These are phyloP conservation scores for Pseudopyricularia cyperi DNA, from an alignment of 2,329 filamentous ascomycete species.

Conservation along the genomic window DNA sequence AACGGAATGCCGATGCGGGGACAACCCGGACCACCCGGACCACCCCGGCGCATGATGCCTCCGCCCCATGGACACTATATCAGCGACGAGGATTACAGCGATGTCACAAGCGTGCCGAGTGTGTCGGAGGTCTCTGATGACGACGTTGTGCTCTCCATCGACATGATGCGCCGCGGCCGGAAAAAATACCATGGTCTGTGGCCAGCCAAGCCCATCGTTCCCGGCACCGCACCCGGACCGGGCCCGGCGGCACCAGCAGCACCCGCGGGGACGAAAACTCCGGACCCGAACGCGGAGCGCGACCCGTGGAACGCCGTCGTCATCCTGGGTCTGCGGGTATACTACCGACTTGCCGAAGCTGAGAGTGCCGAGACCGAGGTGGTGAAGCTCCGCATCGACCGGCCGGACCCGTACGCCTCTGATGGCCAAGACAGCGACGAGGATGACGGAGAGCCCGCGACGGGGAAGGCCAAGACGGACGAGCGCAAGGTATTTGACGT, in stretches of 20 bases:
- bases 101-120: conserved; percentile 10
- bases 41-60: not conserved
- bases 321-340: conserved; percentile 46
- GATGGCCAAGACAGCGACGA: conserved; percentile 20
- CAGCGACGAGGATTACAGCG: conserved; percentile 5
- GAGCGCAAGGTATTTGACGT: not conserved
- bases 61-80: not conserved
- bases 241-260: not conserved
- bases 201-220: not conserved
- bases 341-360: conserved; percentile 26
- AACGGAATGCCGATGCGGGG: not conserved
- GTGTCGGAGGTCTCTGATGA: conserved; percentile 12
- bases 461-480: conserved; percentile 4
- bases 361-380: conserved; percentile 6
- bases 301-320: conserved; percentile 51
- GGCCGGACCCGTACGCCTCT: conserved; percentile 11
- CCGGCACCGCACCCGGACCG: not conserved
- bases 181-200: not conserved
- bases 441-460: conserved; percentile 4
- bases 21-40: too few relatives aligned
- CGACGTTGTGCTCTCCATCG: conserved; percentile 13
- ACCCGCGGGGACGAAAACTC: not conserved
- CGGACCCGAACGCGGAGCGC: conserved; percentile 30
- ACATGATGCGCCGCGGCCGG: conserved; percentile 2
- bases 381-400: conserved; percentile 13